Conservation (phyloP, 352 stramenopile species). For the Phytophthora ramorum region DNA sequence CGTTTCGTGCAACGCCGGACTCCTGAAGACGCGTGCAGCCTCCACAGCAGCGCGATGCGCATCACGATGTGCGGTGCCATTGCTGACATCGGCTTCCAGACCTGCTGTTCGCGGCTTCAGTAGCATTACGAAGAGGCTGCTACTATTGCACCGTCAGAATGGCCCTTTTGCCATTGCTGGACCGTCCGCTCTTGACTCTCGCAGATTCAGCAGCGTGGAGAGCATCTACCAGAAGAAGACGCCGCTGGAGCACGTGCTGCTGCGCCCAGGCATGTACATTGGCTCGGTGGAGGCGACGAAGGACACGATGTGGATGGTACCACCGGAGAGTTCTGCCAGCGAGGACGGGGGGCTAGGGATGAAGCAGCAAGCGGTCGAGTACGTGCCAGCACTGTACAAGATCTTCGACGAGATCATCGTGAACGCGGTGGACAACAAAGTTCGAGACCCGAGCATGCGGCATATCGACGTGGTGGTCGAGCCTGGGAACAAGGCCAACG, state of each 20-base stretch:
- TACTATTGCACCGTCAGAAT: conserved; percentile 4
- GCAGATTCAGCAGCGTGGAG: conserved; percentile 60
- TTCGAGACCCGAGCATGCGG: conserved; percentile 80
- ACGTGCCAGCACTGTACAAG: conserved; percentile 95
- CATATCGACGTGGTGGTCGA: conserved; percentile 81
- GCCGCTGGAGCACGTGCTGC: conserved; percentile 88
- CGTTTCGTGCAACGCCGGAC: background rate
- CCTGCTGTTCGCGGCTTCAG: conserved; percentile 9
- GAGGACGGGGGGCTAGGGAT: conserved; percentile 53
- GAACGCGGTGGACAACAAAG: conserved; percentile 98
- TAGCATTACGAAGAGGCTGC: background rate
- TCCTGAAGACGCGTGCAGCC: conserved; percentile 3
- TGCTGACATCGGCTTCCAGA: conserved; percentile 1
- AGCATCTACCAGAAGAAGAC: conserved; percentile 92
- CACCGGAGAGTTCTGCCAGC: conserved; percentile 28
- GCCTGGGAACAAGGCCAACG: conserved; percentile 59
- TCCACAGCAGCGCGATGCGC: conserved; percentile 5
- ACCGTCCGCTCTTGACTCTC: conserved; percentile 8
- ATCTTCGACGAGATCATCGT: conserved; percentile 99
- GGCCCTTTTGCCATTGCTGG: background rate
- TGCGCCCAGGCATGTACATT: conserved; percentile 94
- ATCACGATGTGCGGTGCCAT: background rate
- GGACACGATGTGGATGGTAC: conserved; percentile 84
- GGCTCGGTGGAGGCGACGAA: conserved; percentile 83
- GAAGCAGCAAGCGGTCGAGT: conserved; percentile 81